These are phyloP conservation scores for Neoarthrinium moseri DNA, from an alignment of 2,329 filamentous ascomycete species.

Conservation along the genomic window DNA sequence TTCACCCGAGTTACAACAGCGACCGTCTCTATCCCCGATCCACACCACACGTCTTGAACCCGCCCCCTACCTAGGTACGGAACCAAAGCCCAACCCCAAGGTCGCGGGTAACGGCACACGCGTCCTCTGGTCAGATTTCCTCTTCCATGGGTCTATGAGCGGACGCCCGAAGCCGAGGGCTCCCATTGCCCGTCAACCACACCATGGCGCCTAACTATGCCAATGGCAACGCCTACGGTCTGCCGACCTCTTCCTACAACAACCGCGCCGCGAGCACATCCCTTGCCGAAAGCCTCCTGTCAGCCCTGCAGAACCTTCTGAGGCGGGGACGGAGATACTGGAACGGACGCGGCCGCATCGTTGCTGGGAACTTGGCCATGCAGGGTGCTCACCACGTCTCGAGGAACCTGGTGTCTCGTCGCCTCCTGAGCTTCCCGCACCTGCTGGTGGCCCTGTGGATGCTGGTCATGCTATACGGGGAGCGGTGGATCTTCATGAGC, in stretches of 20 bases:
- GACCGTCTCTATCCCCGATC: too few species aligned
- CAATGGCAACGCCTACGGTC: slow-evolving; percentile 17
- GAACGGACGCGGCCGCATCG: slow-evolving; percentile 37
- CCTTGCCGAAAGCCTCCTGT: slow-evolving; percentile 31
- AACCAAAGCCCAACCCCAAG: too few species aligned
- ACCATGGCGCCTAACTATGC: slow-evolving; percentile 31
- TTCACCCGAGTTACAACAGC: too few species aligned
- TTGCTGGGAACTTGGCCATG: slow-evolving; percentile 29
- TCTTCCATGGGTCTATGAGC: slow-evolving; percentile 6
- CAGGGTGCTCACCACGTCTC: slow-evolving; percentile 31
- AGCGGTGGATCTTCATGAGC: slow-evolving; percentile 73
- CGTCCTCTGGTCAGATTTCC: neutral
- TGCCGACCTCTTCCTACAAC: slow-evolving; percentile 18
- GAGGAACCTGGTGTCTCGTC: slow-evolving; percentile 47
- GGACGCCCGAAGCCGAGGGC: slow-evolving; percentile 19
- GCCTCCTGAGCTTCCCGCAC: slow-evolving; percentile 64
- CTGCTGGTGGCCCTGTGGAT: slow-evolving; percentile 73
- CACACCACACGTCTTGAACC: too few species aligned
- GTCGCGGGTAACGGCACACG: too few species aligned
- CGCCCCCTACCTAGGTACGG: too few species aligned
- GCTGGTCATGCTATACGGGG: slow-evolving; percentile 77
- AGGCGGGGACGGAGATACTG: slow-evolving; percentile 39
- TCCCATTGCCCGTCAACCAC: slow-evolving; percentile 18
- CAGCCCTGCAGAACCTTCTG: slow-evolving; percentile 23
- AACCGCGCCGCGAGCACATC: slow-evolving; percentile 6